Evolutionary conservation across 495 filamentous ascomycete species (phyloP), one percentile per base, ranked within the genome.

Genomic region (Patellaria atrata): DNA sequence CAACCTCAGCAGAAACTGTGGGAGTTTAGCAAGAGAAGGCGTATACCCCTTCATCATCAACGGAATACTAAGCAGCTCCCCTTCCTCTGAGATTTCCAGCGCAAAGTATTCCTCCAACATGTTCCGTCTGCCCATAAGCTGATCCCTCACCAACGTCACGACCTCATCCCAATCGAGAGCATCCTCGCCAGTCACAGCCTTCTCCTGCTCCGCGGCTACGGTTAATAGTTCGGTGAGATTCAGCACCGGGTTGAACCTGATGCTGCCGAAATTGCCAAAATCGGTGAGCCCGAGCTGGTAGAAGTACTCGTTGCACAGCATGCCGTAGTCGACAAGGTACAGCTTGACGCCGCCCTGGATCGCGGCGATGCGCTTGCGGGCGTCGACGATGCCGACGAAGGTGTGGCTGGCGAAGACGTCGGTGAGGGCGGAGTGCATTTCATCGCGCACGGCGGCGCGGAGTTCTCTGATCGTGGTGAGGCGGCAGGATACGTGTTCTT

Each of bases 211-310:
- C 1, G 74, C 82, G 2, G 76, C 89, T 21, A 94, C 65, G 20
- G 57, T 51, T 0, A 99, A 63, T 7, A 96, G 56, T 33, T 80
- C 73, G 10, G 62, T 54, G 7, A 96, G 57, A 33, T 71, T 65
- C 0, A 94, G 68, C 1, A 82, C 65, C 1, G 85, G 80, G 32
- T 77, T 70, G 37, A 96, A 81, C 6, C 65, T 68, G 46, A 96
- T 92, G 32, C 63, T 50, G 11, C 91, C 91, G 53, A 93, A 96
- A 51, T 96, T 96, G 1, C 79, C 84, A 55, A 96, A 99, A 51
- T 96, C 84, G 0, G 89, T 94, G 27, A 99, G 69, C 2, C 86
- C 91, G 28, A 96, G 61, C 57, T 99, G 91, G 60, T 99, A 96
- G 60, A 99, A 94, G 58, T 87, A 86, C 50, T 96, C 91, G 37